Base-by-base conservation (phyloP, 179 eudicot genomes). In the Corrigiola litoralis region DNA sequence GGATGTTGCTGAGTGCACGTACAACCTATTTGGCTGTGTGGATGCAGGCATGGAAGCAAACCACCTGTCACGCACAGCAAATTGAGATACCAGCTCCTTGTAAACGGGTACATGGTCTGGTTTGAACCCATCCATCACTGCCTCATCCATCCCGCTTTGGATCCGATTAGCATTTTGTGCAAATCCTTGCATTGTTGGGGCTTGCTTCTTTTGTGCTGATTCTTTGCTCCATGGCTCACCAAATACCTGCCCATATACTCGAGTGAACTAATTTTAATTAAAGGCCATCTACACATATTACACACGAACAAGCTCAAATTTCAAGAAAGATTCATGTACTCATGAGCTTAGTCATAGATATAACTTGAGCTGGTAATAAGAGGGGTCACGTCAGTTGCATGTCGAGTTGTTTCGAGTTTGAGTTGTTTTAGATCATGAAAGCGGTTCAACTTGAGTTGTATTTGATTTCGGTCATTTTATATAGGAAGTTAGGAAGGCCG, bases 41-140 rank as follows among this genome's bases (percentile, higher is more conserved):
- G 89, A 79, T 7, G 90, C 77, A 1, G 97, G 97, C n/a, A 87
- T 27, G 17, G 97, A 67, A n/a, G 97, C 87, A 36, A 82, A 82
- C 97, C 97, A 90, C 66, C 88, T 72, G 62, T 90, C 97, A 50
- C 97, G 88, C 21, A 90, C 92, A 0, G 85, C 97, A 56, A 81
- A 90, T 69, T 90, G 81, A 42, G 78, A 33, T 25, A 87, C 80
- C 47, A 90, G 71, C 55, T 85, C 91, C 73, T 78, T 90, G 78
- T 80, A 87, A 42, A 87, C 79, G 18, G 97, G 85, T 9, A 87
- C 77, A 0, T 48, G 66, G 10, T 81, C 86, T n/a, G 97, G 97
- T 37, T 65, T 71, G 76, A 85, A 90, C 47, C 97, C 97, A 37
- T 79, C 85, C 97, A 90, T 87, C 65, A 90, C 97, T 2, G 87